Evolutionary conservation across 78 protist genomes (phyloP), one percentile per base, ranked within the genome.

Genomic region (Dictyostelium brefeldianum): DNA sequence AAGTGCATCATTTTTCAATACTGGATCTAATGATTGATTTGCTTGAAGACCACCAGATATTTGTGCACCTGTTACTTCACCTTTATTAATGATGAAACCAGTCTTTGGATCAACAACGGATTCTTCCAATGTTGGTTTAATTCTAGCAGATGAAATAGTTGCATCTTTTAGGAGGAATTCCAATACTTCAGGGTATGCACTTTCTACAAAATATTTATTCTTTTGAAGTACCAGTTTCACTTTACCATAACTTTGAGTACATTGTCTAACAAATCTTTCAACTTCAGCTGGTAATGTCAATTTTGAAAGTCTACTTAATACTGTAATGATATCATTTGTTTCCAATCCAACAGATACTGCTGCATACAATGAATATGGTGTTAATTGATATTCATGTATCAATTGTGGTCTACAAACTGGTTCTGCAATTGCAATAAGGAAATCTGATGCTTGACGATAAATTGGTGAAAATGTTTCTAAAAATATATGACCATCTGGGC

Each of bases 341-440:
- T 70, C 73, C 25, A 97, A 78, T 9, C 99, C 99, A 59, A 96
- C 89, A 6, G 99, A 97, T 1, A 94, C 98, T 3, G 99, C 99
- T 0, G 99, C 99, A 73, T 89, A 97, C 36, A 99, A 96, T 43
- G 99, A 99, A 83, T 89, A 95, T n/a, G 94, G 81, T 25, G 98
- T 98, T 56, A 99, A 65, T 48, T 85, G 78, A 87, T 97, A 98
- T 90, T 98, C 99, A 59, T 98, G 99, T 9, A 98, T 78, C 12
- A 81, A 22, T 43, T 65, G 78, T 25, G 99, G 97, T n/a, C 99
- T 78, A 78, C 97, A 92, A 20, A 95, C 97, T 46, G 99, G 99
- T 90, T 98, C 99, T 10, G 99, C 94, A 48, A 99, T 97, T 41
- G 99, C 98, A 15, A 99, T 95, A n/a, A 99, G 94, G 50, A 99